phyloP scores from a whole-genome alignment of 2,329 filamentous ascomycete genomes.

The Nigrospora oryzae region DNA sequence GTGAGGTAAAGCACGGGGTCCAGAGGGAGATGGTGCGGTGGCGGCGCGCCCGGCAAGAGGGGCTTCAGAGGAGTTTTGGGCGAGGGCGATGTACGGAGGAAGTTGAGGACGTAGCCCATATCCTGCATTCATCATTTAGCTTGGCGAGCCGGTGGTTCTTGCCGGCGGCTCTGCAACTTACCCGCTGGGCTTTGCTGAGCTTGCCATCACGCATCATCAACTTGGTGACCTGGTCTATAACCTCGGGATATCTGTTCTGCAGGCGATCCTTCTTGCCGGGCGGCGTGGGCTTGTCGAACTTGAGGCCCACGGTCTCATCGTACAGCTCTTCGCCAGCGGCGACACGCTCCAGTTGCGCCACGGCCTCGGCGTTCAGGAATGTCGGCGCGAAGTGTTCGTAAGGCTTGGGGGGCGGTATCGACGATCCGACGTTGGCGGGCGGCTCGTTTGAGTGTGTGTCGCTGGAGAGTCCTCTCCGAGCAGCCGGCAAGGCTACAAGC shows the following conservation, averaged over 20 bases:
- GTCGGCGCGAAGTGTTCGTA: constrained; percentile 18
- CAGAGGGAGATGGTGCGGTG: constrained; percentile 71
- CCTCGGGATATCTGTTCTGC: constrained; percentile 76
- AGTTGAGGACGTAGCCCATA: constrained; percentile 74
- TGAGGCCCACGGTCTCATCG: constrained; percentile 50
- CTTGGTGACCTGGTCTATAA: constrained; percentile 81
- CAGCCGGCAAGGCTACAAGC: constrained; percentile 6
- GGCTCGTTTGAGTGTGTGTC: constrained; percentile 9
- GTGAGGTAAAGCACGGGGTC: constrained; percentile 87
- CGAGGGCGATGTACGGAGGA: constrained; percentile 75
- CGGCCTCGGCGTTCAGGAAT: constrained; percentile 16
- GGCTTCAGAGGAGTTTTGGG: constrained; percentile 66
- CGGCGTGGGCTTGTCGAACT: constrained; percentile 61
- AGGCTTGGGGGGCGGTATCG: constrained; percentile 4
- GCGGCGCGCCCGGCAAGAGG: constrained; percentile 68
- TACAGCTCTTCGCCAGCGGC: constrained; percentile 14
- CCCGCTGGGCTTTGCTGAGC: constrained; percentile 80
- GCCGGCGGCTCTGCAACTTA: constrained; percentile 32
- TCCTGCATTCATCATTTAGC: constrained; percentile 45
- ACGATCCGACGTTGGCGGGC: constrained; percentile 1
- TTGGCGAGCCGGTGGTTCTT: constrained; percentile 3
- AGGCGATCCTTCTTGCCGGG: constrained; percentile 48
- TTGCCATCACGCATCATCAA: constrained; percentile 89
- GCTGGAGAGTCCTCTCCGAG: constrained; percentile 13
- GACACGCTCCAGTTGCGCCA: constrained; percentile 17